Base-by-base conservation (phyloP, 179 eudicot genomes). In the Silene noctiflora region DNA sequence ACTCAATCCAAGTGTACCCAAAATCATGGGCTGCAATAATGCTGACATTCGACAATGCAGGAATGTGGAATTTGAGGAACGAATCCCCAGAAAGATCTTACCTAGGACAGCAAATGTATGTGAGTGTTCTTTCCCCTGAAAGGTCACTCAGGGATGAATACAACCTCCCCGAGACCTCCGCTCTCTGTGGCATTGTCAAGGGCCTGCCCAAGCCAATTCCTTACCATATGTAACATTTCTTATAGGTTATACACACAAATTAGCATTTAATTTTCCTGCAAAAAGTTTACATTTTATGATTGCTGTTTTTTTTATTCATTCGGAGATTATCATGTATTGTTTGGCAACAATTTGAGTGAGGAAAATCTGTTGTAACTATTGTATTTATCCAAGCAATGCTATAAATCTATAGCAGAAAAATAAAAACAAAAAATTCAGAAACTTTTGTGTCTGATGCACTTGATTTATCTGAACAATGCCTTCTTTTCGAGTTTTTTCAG, bases 1-100 rank as follows among this genome's bases (percentile, higher is more conserved):
- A 84, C 84, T 83, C 88, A 2, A 79, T 89, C 71, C 93, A 89
- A 73, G 93, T 89, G n/a, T 87, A 89, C 80, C 93, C 93, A 0
- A 82, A 81, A 19, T 81, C 86, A 74, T 89, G 93, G 93, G 87
- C 89, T 17, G 93, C 90, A 19, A 76, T 89, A 20, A 85, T 89
- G 89, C 63, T 78, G 6, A 84, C 90, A 51, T 74, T 86, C 65
- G 93, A 89, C 81, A 89, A 89, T 33, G 86, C 90, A 0, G 93
- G 93, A 2, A 86, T 89, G 86, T 89, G 93, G 93, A 83, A 80
- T 46, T 31, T 89, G 60, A 86, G 93, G 67, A 81, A 85, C 1
- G 76, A 76, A 22, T 14, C 63, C 22, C 22, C 78, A 4, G 90
- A 89, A 56, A 84, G 88, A 68, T 56, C 75, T 2, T 83, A 85